Evolutionary conservation across 2,329 filamentous ascomycete genomes (phyloP).

Genomic region (Cyphellophora europaea): DNA sequence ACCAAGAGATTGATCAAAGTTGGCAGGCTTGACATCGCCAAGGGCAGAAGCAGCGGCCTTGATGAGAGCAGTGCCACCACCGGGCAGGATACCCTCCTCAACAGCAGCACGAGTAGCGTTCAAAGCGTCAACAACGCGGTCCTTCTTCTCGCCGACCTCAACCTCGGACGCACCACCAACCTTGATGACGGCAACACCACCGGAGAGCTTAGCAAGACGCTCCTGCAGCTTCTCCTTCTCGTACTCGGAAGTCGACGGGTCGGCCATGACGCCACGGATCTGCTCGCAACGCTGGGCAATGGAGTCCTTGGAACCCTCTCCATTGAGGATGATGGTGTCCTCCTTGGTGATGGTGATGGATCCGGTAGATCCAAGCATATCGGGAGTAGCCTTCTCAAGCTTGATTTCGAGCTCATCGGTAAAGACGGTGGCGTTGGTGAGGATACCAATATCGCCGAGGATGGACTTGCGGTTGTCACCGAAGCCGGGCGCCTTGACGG

Average conservation of each 20-base stretch:
- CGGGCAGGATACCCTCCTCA: conserved; percentile 97
- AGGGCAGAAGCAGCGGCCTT: conserved; percentile 93
- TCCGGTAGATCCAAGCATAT: conserved; percentile 93
- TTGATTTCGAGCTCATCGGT: conserved; percentile 97
- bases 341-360: conserved; percentile 99
- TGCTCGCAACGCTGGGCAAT: conserved; percentile 96
- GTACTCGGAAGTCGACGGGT: conserved; percentile 93
- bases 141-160: conserved; percentile 99
- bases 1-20: conserved; percentile 99
- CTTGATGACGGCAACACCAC: conserved; percentile 98
- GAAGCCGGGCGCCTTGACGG: conserved; percentile 97
- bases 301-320: conserved; percentile 86
- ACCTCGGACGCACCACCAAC: conserved; percentile 96
- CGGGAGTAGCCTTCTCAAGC: conserved; percentile 93
- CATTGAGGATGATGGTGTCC: conserved; percentile 97
- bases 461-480: conserved; percentile 99
- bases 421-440: conserved; percentile 97
- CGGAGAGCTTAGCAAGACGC: conserved; percentile 97
- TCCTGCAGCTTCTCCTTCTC: conserved; percentile 99
- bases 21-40: conserved; percentile 69
- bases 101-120: conserved; percentile 97
- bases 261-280: conserved; percentile 92
- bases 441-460: conserved; percentile 87
- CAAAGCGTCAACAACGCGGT: conserved; percentile 94
- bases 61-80: conserved; percentile 94